These are phyloP conservation scores for Aspergillus texensis DNA, from an alignment of 2,329 filamentous ascomycete species.

Conservation along the genomic window DNA sequence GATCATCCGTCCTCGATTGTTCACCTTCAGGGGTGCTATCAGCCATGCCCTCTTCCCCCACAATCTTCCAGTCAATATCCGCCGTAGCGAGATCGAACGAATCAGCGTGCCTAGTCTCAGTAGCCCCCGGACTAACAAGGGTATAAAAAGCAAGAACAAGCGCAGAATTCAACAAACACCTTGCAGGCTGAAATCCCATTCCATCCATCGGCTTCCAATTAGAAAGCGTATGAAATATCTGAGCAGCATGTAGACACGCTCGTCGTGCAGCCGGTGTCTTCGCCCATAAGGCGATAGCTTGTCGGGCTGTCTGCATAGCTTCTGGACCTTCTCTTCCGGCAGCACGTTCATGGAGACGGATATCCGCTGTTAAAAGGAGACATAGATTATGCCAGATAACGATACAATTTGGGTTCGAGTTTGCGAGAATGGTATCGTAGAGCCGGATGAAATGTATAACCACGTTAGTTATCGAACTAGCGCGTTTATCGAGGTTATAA, in stretches of 20 bases:
- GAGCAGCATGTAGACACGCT: neutral
- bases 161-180: neutral
- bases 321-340: neutral
- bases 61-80: neutral
- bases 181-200: neutral
- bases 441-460: neutral
- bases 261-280: neutral
- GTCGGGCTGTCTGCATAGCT: neutral
- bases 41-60: neutral
- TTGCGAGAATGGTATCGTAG: neutral
- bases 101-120: no score
- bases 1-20: neutral
- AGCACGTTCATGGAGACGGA: neutral
- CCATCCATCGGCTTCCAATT: neutral
- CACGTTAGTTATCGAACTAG: neutral
- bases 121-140: neutral
- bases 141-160: neutral
- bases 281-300: neutral
- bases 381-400: conserved; percentile 2
- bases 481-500: neutral
- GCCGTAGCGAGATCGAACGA: neutral
- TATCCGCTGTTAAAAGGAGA: neutral
- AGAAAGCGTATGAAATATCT: neutral
- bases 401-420: neutral
- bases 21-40: neutral